Evolutionary conservation across 306 rosid genomes (phyloP), one percentile per base, ranked within the genome.

Genomic region (Castanospermum australe): DNA sequence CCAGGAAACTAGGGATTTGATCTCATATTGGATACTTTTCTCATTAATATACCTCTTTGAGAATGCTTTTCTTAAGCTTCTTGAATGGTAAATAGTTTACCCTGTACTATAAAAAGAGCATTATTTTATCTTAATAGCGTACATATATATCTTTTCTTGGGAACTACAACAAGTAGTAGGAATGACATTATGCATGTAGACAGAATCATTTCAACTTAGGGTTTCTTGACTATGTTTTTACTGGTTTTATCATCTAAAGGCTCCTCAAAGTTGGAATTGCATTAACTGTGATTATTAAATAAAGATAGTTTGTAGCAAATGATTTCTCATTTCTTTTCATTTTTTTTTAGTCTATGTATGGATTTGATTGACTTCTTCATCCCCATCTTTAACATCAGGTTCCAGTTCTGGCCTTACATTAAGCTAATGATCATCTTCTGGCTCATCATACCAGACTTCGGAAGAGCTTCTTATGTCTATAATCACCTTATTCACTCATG

Each of bases 11-110:
- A 83, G 62, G 79, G 67, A 80, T 62, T 80, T 90, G 87, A 82
- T 86, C 69, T 80, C 94, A 21, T 90, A 90, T 67, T 88, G 94
- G 92, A 88, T 86, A 47, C 85, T 86, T 51, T 77, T 87, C 79
- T 87, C 94, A 21, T 65, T 86, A 6, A 33, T 84, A 32, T 86
- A 81, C 60, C 86, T 84, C 28, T 76, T 90, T 69, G 94, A 87
- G 61, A 60, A 84, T 65, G 78, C 76, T n/a, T 90, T 86, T 56
- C 11, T 24, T 10, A 77, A 18, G 35, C 76, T 84, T 62, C 82
- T 90, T 50, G 67, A 20, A 42, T 84, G 88, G 94, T 90, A 84
- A 77, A 50, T 67, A n/a, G 0, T 15, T n/a, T 78, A 1, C 83
- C 70, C 71, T 76, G 33, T 54, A 44, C 44, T 47, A 3, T 20